Conservation (phyloP, 148 eudicot genomes). For the Linanthus parryae region DNA sequence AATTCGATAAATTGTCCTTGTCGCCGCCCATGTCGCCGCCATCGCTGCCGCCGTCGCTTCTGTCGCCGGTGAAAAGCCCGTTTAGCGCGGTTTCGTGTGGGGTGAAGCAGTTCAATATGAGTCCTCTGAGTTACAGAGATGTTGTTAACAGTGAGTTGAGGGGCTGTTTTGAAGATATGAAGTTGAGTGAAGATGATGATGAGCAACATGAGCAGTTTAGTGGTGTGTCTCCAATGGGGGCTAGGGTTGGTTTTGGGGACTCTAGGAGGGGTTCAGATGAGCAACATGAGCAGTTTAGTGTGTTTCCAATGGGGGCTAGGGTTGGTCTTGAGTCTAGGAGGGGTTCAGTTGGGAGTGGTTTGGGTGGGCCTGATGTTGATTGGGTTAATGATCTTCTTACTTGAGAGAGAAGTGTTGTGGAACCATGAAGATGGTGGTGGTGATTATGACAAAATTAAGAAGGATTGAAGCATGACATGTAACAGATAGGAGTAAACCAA, state of each 20-base stretch:
- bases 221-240: conserved; percentile 36
- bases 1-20: conserved; percentile 1
- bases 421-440: too few relatives aligned
- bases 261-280: too few relatives aligned
- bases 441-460: too few relatives aligned
- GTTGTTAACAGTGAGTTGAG: too few relatives aligned
- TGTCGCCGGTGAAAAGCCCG: conserved; percentile 32
- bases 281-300: conserved; percentile 30
- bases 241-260: conserved; percentile 26
- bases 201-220: too few relatives aligned
- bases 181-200: too few relatives aligned
- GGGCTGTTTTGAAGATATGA: too few relatives aligned
- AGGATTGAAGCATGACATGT: too few relatives aligned
- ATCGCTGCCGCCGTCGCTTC: not conserved
- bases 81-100: conserved; percentile 29
- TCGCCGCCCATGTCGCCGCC: conserved; percentile 35
- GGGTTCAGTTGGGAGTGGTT: conserved; percentile 57
- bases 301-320: conserved; percentile 58
- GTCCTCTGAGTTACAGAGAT: conserved; percentile 19
- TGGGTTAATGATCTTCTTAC: conserved; percentile 74
- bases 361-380: conserved; percentile 64
- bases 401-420: too few relatives aligned
- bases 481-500: too few relatives aligned
- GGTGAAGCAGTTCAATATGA: conserved; percentile 11
- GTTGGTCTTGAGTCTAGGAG: conserved; percentile 85